Conservation (phyloP, 306 rosid species). For the Pachyrhizus erosus region DNA sequence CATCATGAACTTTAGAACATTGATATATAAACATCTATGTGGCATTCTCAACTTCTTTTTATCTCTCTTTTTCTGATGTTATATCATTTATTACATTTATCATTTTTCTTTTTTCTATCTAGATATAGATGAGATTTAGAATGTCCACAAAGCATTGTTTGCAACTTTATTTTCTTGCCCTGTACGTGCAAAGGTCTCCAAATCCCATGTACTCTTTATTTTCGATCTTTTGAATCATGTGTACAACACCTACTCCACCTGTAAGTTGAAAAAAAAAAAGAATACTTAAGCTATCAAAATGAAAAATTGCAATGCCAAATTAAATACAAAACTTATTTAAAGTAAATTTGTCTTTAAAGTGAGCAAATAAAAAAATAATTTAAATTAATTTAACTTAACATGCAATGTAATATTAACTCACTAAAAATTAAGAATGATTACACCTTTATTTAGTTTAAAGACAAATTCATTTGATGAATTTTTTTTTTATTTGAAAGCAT, state of each 20-base stretch:
- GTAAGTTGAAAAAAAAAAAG: neutral
- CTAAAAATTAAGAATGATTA: neutral
- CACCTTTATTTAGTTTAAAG: neutral
- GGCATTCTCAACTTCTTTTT: neutral
- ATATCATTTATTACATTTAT: neutral
- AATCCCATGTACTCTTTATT: constrained; percentile 71
- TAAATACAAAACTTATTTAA: neutral
- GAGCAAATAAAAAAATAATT: neutral
- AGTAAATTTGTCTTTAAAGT: neutral
- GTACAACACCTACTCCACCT: constrained; percentile 77
- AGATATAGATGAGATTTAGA: neutral
- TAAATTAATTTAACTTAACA: neutral
- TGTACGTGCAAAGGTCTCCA: constrained; percentile 53
- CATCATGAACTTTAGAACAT: neutral
- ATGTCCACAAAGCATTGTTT: neutral
- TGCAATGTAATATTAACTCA: neutral
- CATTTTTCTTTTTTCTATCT: neutral
- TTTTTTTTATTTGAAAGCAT: neutral
- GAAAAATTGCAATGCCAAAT: neutral
- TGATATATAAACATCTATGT: neutral
- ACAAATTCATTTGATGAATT: neutral
- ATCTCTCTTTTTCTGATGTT: neutral
- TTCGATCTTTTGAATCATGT: constrained; percentile 52
- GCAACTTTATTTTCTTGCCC: neutral
- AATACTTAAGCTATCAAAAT: neutral